Evolutionary conservation across 148 eudicot genomes (phyloP), one percentile per base, ranked within the genome.

Genomic region (Rhododendron ferrugineum): DNA sequence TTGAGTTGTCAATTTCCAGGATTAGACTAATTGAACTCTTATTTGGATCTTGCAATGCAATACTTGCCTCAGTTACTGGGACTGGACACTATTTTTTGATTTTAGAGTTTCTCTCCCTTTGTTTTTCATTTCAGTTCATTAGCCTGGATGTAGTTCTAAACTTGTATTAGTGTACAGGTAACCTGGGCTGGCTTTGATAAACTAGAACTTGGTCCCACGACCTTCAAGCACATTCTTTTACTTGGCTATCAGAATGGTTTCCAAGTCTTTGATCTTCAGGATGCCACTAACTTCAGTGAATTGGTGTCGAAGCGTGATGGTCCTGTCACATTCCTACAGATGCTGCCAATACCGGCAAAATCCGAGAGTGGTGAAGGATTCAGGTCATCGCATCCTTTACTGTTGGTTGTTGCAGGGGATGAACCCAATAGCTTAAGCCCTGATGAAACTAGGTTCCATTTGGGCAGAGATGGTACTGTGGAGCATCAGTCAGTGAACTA

Each of bases 171-270:
- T 77, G 68, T 49, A 82, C 89, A 90, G 92, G 92, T 90, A 23
- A 86, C 85, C n/a, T 89, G 92, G 92, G 92, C 90, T 85, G 88
- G 92, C 86, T 90, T 90, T 79, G 91, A 89, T 85, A 89, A 85
- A 77, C 73, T 90, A 40, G 92, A 90, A 88, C 81, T 89, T 80
- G 87, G 91, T 44, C 85, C 87, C 36, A 64, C 81, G 58, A 26
- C 83, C 49, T 82, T 85, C 76, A 89, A 86, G 80, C 88, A 85
- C 34, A 88, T 90, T 78, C 90, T 90, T 68, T 86, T 90, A 87
- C 87, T 90, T 78, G 92, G 92, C 32, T 90, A 89, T 79, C 86
- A 79, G 62, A 87, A 87, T 84, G 91, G 92, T 37, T 90, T 90
- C 83, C 91, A 90, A 87, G 92, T 90, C 49, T 80, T 86, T 79